phyloP scores from a whole-genome alignment of 805 yeast species.

The Yarrowia sp. region DNA sequence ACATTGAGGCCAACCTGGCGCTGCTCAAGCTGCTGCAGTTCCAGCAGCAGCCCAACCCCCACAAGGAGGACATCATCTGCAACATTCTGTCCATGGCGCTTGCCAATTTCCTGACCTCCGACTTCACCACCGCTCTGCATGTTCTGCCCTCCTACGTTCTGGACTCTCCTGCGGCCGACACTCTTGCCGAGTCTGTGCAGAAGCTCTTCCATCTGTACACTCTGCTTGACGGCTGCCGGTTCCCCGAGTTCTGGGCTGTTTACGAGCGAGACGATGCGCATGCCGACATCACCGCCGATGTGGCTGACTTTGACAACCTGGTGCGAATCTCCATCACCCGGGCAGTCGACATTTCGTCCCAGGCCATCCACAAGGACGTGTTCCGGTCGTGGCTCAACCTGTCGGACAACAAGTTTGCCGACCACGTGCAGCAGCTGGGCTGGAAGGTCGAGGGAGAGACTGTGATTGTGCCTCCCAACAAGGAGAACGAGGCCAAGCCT shows the following conservation, averaged over 20 bases:
- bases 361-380: slow-evolving; percentile 45
- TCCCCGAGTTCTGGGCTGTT: slow-evolving; percentile 49
- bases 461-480: slow-evolving; percentile 45
- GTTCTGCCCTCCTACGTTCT: slow-evolving; percentile 54
- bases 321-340: slow-evolving; percentile 48
- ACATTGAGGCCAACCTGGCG: slow-evolving; percentile 57
- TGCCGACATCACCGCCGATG: slow-evolving; percentile 50
- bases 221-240: slow-evolving; percentile 47
- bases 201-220: slow-evolving; percentile 47
- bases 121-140: slow-evolving; percentile 56
- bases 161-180: slow-evolving; percentile 44
- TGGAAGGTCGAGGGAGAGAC: slow-evolving; percentile 47
- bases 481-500: slow-evolving; percentile 48
- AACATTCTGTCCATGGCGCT: slow-evolving; percentile 55
- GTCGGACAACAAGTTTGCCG: slow-evolving; percentile 43
- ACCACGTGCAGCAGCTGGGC: slow-evolving; percentile 46
- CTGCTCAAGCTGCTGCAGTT: slow-evolving; percentile 55
- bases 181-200: slow-evolving; percentile 45
- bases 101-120: slow-evolving; percentile 53
- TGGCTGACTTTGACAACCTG: slow-evolving; percentile 49
- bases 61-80: slow-evolving; percentile 52
- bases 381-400: slow-evolving; percentile 48
- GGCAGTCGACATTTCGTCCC: slow-evolving; percentile 47
- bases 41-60: slow-evolving; percentile 48
- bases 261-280: slow-evolving; percentile 47